A percentile compares a stretch with the other conserved stretches of the same genome.
Evolutionary conservation across 2,329 filamentous ascomycete species (phyloP).

Genomic region (Scedosporium dehoogii): DNA sequence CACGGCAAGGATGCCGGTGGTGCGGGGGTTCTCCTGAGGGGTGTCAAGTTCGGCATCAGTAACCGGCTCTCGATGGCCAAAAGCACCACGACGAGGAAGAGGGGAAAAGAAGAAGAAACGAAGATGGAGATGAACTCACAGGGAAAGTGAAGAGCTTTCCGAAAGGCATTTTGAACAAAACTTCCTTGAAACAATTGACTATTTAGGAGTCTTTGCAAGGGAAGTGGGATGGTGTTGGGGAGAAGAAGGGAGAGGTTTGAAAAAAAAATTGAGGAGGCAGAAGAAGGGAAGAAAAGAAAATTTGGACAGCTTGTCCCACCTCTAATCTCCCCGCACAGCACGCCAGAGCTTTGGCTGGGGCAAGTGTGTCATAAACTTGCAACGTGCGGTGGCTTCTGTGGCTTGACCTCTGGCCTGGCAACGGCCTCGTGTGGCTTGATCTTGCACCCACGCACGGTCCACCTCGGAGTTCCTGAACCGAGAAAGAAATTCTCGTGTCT

Average conservation of each 20-base stretch:
- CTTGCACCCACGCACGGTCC: neutral
- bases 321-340: neutral
- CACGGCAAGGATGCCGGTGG: slow-evolving; percentile 78
- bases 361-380: neutral
- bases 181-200: slow-evolving; percentile 3
- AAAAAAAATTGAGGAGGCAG: neutral
- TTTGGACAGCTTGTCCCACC: slow-evolving; percentile 3
- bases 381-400: neutral
- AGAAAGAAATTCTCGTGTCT: neutral
- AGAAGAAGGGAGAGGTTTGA: slow-evolving; percentile 16
- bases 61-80: slow-evolving; percentile 17
- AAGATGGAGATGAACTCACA: slow-evolving; percentile 41
- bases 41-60: slow-evolving; percentile 18
- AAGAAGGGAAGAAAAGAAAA: slow-evolving; percentile 7
- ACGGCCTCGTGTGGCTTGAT: neutral
- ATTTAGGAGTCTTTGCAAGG: slow-evolving; percentile 9
- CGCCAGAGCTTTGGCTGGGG: neutral
- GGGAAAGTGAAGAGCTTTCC: slow-evolving; percentile 89
- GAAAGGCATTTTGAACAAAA: slow-evolving; percentile 67
- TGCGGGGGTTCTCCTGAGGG: slow-evolving; percentile 75
- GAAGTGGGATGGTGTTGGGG: slow-evolving; percentile 15
- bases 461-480: neutral
- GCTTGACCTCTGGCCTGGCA: neutral
- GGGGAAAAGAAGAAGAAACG: slow-evolving; percentile 11
- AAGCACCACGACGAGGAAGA: neutral